Base-by-base conservation (phyloP, 768 basidiomycete species). In the Cystobasidium tubakii region DNA sequence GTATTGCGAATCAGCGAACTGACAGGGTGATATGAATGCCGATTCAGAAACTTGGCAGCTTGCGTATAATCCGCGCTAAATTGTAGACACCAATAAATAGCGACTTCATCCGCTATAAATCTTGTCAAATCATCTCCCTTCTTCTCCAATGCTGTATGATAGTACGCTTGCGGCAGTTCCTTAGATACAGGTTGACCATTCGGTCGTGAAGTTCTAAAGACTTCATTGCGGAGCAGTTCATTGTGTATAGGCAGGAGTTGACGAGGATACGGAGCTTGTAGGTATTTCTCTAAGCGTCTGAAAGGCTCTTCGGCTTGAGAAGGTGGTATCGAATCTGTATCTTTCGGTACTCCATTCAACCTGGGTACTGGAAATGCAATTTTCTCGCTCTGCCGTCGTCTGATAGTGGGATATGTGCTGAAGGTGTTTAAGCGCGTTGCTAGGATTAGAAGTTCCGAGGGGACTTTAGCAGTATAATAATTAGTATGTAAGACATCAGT, bases 191-290 rank as follows among this genome's bases (percentile, higher is more conserved):
- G 13, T 46, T 53, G 50, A 13, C 25, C 27, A 19, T 25, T 34
- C 3, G 25, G 25, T n/a, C 34, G 1, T 19, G 9, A 10, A 10
- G 10, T 1, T 29, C 69, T 46, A 36, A 71, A 71, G 54, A 71
- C 55, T 31, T 71, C 69, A 31, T 60, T 42, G 2, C 69, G 55
- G 13, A 71, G 43, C 17, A 36, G 29, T 4, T 55, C 34, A 31
- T 71, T 71, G 10, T 36, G 23, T 23, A 71, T 57, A 7, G 29
- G 54, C 33, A 71, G 7, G 69, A 71, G 27, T 31, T 60, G 9
- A 53, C n/a, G 23, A 53, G 69, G 69, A 25, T 71, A 71, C 12
- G 69, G 69, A 2, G 54, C 55, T 44, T 71, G 53, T n/a, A 71
- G 54, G 33, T 55, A 71, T 34, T 60, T 31, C 55, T 60, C 34